Base-by-base conservation (phyloP, 108 stramenopile genomes). In the Conticribra guillardii region DNA sequence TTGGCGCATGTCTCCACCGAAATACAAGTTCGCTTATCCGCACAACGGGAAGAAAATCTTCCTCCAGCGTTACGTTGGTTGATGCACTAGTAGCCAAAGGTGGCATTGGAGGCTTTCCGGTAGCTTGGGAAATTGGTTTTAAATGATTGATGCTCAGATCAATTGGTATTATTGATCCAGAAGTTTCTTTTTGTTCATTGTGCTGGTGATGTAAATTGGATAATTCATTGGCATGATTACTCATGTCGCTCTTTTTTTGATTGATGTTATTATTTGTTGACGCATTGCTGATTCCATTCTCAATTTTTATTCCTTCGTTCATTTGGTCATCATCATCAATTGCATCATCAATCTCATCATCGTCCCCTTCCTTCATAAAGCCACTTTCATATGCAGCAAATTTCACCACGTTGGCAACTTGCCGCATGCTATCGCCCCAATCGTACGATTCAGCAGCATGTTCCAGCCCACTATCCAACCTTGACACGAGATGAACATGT, bases 131-230 rank as follows among this genome's bases (percentile, higher is more conserved):
- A 19, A 51, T 51, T 4, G 16, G 18, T 18, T 18, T 17, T 18
- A 51, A 21, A 21, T 51, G 50, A 51, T 51, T 51, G 50, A 51
- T 21, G 18, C 50, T 51, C 18, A 51, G 50, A 51, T 51, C 50
- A 16, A 51, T 51, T 51, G 50, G 50, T 18, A 51, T 51, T 17
- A 51, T 51, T 51, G 50, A 51, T 51, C 50, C 50, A 18, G 50
- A 17, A 14, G 37, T 41, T 41, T 41, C 37, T 5, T 41, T 41
- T 41, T 9, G 8, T 41, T 9, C 8, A 41, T 5, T 41, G 5
- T 41, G 37, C n/a, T n/a, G n/a, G n/a, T n/a, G n/a, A n/a, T n/a
- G n/a, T n/a, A n/a, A n/a, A n/a, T n/a, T n/a, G n/a, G n/a, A n/a
- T 44, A 14, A 44, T 44, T 14, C 14, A 14, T 11, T 44, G 41